These are phyloP conservation scores for Saccharomycopsis amapae DNA, from an alignment of 805 yeast genomes.

Conservation along the genomic window DNA sequence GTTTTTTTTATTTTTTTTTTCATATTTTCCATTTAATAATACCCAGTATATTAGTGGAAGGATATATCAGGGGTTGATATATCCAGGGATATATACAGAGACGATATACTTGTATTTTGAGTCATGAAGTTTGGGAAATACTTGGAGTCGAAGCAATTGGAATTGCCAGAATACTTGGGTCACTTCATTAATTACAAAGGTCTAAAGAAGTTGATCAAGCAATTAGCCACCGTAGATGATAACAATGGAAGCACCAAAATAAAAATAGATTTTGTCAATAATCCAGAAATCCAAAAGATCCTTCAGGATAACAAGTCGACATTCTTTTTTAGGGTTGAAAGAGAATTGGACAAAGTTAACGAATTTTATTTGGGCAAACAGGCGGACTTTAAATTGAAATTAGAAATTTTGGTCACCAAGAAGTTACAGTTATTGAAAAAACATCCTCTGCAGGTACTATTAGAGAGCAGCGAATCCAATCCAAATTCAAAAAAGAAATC, in stretches of 20 bases:
- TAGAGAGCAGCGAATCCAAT: background rate
- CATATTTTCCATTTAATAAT: background rate
- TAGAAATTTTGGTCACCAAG: constrained; percentile 70
- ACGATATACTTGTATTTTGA: too few relatives aligned
- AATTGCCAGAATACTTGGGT: constrained; percentile 90
- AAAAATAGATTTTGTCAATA: constrained; percentile 31
- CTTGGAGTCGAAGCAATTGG: constrained; percentile 88
- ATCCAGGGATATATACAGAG: too few relatives aligned
- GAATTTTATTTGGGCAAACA: constrained; percentile 88
- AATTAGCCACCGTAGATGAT: constrained; percentile 45
- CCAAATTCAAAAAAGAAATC: constrained; percentile 9
- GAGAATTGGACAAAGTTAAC: constrained; percentile 94
- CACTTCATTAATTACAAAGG: constrained; percentile 94
- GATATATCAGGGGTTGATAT: background rate
- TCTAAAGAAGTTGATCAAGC: constrained; percentile 83
- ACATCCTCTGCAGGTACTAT: too few relatives aligned
- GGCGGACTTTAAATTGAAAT: constrained; percentile 70
- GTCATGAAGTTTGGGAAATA: constrained; percentile 88
- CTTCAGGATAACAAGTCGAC: constrained; percentile 87
- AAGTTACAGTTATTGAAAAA: constrained; percentile 42
- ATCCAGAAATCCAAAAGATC: constrained; percentile 37
- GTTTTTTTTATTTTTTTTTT: too few relatives aligned
- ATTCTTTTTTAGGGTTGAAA: constrained; percentile 78
- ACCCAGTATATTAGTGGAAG: background rate
- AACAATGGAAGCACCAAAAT: constrained; percentile 25